Evolutionary conservation across 306 rosid genomes (phyloP), one percentile per base, ranked within the genome.

Genomic region (Phaseolus lunatus): DNA sequence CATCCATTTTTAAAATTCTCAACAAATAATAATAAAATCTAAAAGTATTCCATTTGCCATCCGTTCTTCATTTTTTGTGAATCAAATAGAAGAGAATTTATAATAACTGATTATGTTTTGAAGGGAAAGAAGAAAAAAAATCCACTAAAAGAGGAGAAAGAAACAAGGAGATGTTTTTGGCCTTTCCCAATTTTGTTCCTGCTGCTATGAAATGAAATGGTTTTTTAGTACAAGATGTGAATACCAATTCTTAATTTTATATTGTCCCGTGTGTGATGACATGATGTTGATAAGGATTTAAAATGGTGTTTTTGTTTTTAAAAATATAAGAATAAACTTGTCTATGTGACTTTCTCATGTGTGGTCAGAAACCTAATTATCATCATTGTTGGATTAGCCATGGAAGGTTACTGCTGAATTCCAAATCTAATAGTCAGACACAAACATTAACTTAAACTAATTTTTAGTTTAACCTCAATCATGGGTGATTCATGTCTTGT

Each of bases 271-370:
- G 80, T 73, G 76, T 72, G 90, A 83, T 86, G 95, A 85, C 89
- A 86, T 85, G 85, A 78, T 78, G 87, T 79, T 82, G 88, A 91
- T 78, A 73, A 84, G 79, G 75, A 85, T 77, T 81, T 72, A 69
- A 85, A 79, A 82, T 79, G 73, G 23, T 74, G 3, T 62, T 26
- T 35, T 22, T 7, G 6, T 31, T 33, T 48, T 47, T 1, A n/a
- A 66, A 68, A 7, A 56, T 1, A 67, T 41, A 35, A 31, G 49
- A 78, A 76, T 70, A 74, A 69, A 39, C 67, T 27, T 75, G 65
- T 27, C 14, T 35, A 27, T 76, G 58, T 59, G 45, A 22, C 19
- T 48, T 23, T 76, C 58, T 59, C 39, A 18, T 61, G 83, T 76
- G 74, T 79, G 52, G 53, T 73, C 84, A 70, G 70, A 76, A 81